Conservation (phyloP, 192 early-diverging fungal species). For the Piromyces sp. region DNA sequence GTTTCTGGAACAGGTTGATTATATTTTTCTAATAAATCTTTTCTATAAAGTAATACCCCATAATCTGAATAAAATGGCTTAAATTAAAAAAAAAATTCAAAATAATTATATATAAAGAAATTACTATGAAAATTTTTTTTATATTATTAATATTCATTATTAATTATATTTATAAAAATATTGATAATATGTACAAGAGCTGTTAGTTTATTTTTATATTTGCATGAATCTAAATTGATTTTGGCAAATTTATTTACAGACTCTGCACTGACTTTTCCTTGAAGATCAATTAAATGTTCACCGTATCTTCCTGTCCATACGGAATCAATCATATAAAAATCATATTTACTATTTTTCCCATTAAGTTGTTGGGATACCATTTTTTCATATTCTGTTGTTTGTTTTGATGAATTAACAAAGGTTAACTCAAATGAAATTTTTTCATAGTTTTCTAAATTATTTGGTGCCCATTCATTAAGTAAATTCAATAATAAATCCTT, state of each 20-base stretch:
- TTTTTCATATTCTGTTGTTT: background rate
- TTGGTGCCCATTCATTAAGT: background rate
- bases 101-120: too few relatives aligned
- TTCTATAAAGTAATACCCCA: background rate
- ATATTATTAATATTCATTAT: background rate
- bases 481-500: background rate
- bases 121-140: background rate
- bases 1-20: background rate
- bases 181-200: background rate
- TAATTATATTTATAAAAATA: too few relatives aligned
- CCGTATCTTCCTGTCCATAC: background rate
- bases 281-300: background rate
- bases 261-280: background rate
- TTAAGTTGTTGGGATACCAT: background rate
- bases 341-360: background rate
- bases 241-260: background rate
- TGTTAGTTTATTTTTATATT: background rate
- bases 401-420: background rate
- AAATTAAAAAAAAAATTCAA: too few relatives aligned
- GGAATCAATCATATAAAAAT: background rate
- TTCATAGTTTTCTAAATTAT: background rate
- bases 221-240: background rate
- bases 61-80: background rate
- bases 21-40: background rate
- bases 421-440: background rate